Percentiles rank a stretch among this genome's conserved stretches.
These are phyloP conservation scores for Tuber brumale DNA, from an alignment of 495 filamentous ascomycete species.

Conservation along the genomic window DNA sequence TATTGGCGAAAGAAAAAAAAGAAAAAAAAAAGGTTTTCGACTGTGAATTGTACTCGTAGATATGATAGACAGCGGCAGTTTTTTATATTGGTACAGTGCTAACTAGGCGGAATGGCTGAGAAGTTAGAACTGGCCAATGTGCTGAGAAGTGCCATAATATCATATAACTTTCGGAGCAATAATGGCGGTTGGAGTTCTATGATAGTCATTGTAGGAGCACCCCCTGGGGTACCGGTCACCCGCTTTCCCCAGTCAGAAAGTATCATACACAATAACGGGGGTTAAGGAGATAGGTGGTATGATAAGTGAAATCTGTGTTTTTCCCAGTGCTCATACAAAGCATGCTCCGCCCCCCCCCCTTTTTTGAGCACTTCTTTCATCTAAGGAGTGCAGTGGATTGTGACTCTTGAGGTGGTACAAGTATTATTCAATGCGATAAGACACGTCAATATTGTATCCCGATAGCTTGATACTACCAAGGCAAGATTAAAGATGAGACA, in stretches of 20 bases:
- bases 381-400: not conserved
- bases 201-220: not conserved
- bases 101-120: too few relatives aligned
- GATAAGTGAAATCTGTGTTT: too few relatives aligned
- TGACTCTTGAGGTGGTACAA: not conserved
- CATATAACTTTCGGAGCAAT: not conserved
- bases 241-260: too few relatives aligned
- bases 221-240: not conserved
- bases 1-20: not conserved
- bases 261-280: too few relatives aligned
- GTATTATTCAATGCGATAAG: not conserved
- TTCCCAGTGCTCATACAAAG: too few relatives aligned
- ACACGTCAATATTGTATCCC: not conserved
- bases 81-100: not conserved
- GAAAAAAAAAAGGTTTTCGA: not conserved
- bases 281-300: too few relatives aligned
- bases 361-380: not conserved
- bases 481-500: not conserved
- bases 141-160: not conserved
- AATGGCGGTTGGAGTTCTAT: not conserved
- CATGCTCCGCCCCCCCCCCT: too few relatives aligned
- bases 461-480: not conserved
- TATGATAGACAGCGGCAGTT: not conserved
- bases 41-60: too few relatives aligned
- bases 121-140: not conserved